Evolutionary conservation across 495 filamentous ascomycete genomes (phyloP), one percentile per base, ranked within the genome.

Genomic region (Annulohypoxylon stygium): DNA sequence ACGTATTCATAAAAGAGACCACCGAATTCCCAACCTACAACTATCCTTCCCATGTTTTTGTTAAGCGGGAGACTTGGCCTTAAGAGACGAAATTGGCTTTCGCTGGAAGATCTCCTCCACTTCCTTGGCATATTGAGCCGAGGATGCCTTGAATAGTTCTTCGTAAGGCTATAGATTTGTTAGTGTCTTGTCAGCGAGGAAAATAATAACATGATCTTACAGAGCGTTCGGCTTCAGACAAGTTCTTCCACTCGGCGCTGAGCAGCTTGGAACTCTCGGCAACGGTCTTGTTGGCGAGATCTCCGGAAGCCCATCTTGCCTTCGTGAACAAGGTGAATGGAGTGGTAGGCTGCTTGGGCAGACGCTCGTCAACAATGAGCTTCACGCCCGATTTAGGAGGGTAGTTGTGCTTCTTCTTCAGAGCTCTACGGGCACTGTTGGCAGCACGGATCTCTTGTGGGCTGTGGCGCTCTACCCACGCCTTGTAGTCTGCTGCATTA

Each of bases 381-480:
- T 67, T 69, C 34, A 71, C 10, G 23, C 18, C 57, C 4, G 81
- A 57, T 30, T 78, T 78, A 2, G 77, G 78, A 3, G 76, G 76
- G 64, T 41, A 26, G 11, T 72, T 64, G n/a, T 45, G 69, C n/a
- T 77, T 79, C 54, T 25, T 73, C 65, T 76, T 79, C 10, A 95
- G 84, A 2, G 16, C 12, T 0, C 16, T 60, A 45, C 93, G 91
- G 18, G 93, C 93, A 0, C 4, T 53, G 78, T 93, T 95, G 64
- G 93, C 92, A 2, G 81, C 69, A 43, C 80, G 72, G 60, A 94
- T 92, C 68, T 89, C 78, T 4, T 81, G 68, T 2, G 87, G 85
- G 5, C 89, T 85, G 74, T 91, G 80, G 4, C 78, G 81, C 33
- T 87, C 76, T 33, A 95, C 72, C 90, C 90, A 97, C 30, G 83